A percentile compares a stretch with the other conserved stretches of the same genome.
These are phyloP conservation scores for Candida suzukii DNA, from an alignment of 805 yeast genomes.

Conservation along the genomic window DNA sequence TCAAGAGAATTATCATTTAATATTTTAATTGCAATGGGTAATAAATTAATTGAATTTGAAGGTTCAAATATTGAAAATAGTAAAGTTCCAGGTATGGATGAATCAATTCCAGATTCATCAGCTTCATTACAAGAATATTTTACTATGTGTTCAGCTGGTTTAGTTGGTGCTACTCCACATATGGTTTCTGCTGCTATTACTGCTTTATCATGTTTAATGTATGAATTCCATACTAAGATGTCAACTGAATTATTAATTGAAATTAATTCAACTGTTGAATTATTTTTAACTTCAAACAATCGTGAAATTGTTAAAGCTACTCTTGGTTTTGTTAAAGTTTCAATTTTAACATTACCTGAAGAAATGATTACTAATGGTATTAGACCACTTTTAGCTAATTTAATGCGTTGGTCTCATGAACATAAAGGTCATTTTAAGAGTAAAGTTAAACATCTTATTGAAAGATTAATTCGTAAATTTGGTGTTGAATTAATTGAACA, in stretches of 20 bases:
- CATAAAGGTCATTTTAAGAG: conserved; percentile 93
- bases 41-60: conserved; percentile 48
- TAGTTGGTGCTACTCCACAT: conserved; percentile 89
- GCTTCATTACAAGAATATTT: conserved; percentile 78
- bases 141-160: conserved; percentile 92
- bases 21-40: conserved; percentile 73
- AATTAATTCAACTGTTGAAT: conserved; percentile 76
- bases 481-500: conserved; percentile 82
- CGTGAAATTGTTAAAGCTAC: conserved; percentile 93
- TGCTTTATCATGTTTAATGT: conserved; percentile 78
- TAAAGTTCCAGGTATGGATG: conserved; percentile 60
- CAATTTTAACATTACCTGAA: conserved; percentile 74
- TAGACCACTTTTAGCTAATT: conserved; percentile 56
- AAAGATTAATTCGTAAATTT: conserved; percentile 82
- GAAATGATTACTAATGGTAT: conserved; percentile 66
- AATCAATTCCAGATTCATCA: conserved; percentile 50
- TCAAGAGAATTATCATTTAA: conserved; percentile 77
- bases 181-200: conserved; percentile 97
- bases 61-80: conserved; percentile 65
- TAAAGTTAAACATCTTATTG: conserved; percentile 88
- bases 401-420: conserved; percentile 91
- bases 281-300: conserved; percentile 83
- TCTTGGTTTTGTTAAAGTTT: conserved; percentile 89
- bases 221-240: conserved; percentile 71
- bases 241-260: conserved; percentile 59